Evolutionary conservation across 164 flowering plant genomes (phyloP), one percentile per base, ranked within the genome.

Genomic region (Dillenia turbinata): DNA sequence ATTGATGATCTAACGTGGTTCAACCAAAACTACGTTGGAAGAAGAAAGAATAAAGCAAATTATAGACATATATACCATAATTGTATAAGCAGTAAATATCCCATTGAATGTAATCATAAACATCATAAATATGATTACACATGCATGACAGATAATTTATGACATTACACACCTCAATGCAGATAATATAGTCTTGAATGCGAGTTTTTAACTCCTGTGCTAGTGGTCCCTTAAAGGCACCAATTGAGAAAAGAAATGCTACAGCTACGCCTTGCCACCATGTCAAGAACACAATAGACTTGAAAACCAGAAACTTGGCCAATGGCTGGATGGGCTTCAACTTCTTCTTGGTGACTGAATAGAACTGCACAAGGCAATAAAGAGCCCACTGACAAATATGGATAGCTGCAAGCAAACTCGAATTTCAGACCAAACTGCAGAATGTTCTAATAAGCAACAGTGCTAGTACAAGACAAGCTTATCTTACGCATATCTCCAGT

Each of bases 231-330:
- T 72, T 79, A 58, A 94, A 83, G 52, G 85, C 84, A 69, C 99
- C 99, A 62, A 94, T 73, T 14, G 96, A 86, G 78, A 89, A 89
- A 67, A 94, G 93, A 76, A 94, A 82, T 47, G 96, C 99, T 74
- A 94, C 81, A 58, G 85, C 85, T 58, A 94, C 70, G 57, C 99
- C 99, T 85, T 94, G 99, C 99, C 99, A 94, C 99, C 99, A 94
- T 62, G 99, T 94, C 60, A 94, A 73, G 78, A 94, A 94, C 24
- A 94, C 89, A 66, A 94, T 94, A 57, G 97, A 91, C 82, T 94
- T 94, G 82, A 94, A 88, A 50, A 75, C 75, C 69, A 94, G 74
- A 78, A 94, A 94, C 80, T 94, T 94, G 44, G 97, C 96, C 72
- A 94, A 73, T 33, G 97, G 99, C 69, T 84, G 91, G 47, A 94